Evolutionary conservation across 164 flowering plant genomes (phyloP), one percentile per base, ranked within the genome.

Genomic region (Stephania japonica): DNA sequence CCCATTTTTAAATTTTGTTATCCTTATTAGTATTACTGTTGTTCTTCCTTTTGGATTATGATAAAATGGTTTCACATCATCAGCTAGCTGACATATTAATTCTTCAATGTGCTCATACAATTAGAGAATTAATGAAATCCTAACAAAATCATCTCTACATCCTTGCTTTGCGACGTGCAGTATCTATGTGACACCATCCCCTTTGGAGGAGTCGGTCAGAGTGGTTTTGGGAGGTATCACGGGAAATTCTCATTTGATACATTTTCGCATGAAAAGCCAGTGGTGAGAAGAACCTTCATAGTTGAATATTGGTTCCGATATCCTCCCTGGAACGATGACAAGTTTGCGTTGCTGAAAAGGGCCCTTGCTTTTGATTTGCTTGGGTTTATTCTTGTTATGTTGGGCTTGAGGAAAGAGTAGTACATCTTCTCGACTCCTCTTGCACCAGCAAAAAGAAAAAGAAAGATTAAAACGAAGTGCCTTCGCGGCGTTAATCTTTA

Each of bases 161-260:
- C 1, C 24, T 5, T 61, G 24, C 65, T 61, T n/a, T 27, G 47
- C 7, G 13, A 14, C 26, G 75, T 84, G 87, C 87, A 94, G 97
- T 89, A 78, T 72, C 0, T 86, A 13, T 82, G 85, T 27, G 95
- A 91, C 42, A 69, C 74, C 0, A 38, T 95, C 24, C 97, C 98
- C 0, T 95, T 95, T 75, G 98, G 98, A 78, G 99, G 99, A 0
- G 91, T 93, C 5, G 99, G 97, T 1, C 79, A 83, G 70, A 95
- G 99, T 49, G 99, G 99, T 0, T 79, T 89, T 26, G 97, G 99
- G 13, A 83, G 86, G 75, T 95, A 91, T 75, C 99, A 95, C 63
- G 98, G 98, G 66, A 93, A 90, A 83, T 89, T 84, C 75, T 91
- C 99, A 2, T 95, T 93, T 27, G 97, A 95, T 6, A 79, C 90